Evolutionary conservation across 2,329 filamentous ascomycete species (phyloP).

Genomic region (Coleophoma crateriformis): DNA sequence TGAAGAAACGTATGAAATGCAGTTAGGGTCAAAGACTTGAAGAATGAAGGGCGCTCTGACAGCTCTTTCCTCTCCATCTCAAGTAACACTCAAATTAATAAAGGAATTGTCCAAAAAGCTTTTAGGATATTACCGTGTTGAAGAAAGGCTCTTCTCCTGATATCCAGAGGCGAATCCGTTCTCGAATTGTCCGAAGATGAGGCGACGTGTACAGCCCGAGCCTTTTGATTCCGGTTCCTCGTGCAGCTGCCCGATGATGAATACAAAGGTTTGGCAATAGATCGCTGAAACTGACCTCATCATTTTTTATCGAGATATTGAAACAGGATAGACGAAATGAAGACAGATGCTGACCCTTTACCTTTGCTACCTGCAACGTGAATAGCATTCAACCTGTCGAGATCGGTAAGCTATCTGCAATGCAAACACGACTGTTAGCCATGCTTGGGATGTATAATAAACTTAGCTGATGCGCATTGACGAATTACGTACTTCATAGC

Average conservation of each 20-base stretch:
- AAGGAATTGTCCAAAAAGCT: conserved; percentile 51
- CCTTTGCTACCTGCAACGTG: conserved; percentile 70
- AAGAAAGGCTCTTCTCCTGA: no score
- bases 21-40: conserved; percentile 57
- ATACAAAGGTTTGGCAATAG: no score
- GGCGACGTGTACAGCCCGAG: conserved; percentile 63
- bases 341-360: conserved; percentile 67
- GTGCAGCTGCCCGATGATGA: conserved; percentile 15
- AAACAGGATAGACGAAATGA: conserved; percentile 53
- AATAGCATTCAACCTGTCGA: conserved; percentile 49
- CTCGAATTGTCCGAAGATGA: conserved; percentile 57
- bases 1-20: conserved; percentile 59
- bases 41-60: conserved; percentile 29
- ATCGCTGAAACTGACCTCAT: no score
- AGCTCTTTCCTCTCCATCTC: no score
- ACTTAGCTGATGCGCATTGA: no score
- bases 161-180: conserved; percentile 57
- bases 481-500: no score
- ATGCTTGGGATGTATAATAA: no score
- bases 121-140: conserved; percentile 43
- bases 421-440: no score
- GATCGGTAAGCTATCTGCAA: not conserved
- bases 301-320: conserved; percentile 27
- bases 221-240: conserved; percentile 13
- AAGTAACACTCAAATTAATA: no score